These are phyloP conservation scores for Sordariomycetes sp. DNA, from an alignment of 2,329 filamentous ascomycete genomes.

Conservation along the genomic window DNA sequence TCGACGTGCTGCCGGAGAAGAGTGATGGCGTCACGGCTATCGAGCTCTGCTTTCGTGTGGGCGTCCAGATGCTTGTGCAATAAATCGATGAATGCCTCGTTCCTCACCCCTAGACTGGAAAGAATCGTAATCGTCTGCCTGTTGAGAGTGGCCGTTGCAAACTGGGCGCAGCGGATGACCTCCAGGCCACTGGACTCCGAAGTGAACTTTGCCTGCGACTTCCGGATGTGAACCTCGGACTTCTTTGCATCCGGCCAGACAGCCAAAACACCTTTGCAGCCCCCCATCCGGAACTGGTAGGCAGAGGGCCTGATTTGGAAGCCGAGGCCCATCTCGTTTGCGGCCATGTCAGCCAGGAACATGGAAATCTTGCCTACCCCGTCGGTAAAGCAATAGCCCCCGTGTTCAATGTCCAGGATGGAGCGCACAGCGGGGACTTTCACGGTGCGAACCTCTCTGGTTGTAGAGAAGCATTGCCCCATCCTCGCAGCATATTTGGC, in stretches of 20 bases:
- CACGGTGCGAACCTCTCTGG: slow-evolving; percentile 58
- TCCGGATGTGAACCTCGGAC: slow-evolving; percentile 65
- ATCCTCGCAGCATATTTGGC: slow-evolving; percentile 84
- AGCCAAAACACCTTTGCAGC: slow-evolving; percentile 81
- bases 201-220: slow-evolving; percentile 81
- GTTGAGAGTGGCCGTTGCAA: slow-evolving; percentile 72
- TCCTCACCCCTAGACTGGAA: slow-evolving; percentile 62
- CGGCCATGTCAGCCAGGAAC: slow-evolving; percentile 64
- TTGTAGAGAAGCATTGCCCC: slow-evolving; percentile 94
- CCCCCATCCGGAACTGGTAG: slow-evolving; percentile 85
- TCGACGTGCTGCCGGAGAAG: slow-evolving; percentile 71
- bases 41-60: slow-evolving; percentile 59
- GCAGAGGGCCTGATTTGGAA: slow-evolving; percentile 59
- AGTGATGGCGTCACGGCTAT: slow-evolving; percentile 51
- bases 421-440: slow-evolving; percentile 45
- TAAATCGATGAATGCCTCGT: slow-evolving; percentile 55
- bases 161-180: slow-evolving; percentile 71
- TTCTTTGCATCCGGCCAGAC: slow-evolving; percentile 59
- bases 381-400: slow-evolving; percentile 66
- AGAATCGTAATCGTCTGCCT: slow-evolving; percentile 85
- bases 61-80: slow-evolving; percentile 56
- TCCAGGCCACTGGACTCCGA: slow-evolving; percentile 64
- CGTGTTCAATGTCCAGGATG: slow-evolving; percentile 63
- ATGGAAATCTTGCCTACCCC: slow-evolving; percentile 87
- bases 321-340: slow-evolving; percentile 54